Evolutionary conservation across 2,329 filamentous ascomycete genomes (phyloP).

Genomic region (Xylariaceae sp.): DNA sequence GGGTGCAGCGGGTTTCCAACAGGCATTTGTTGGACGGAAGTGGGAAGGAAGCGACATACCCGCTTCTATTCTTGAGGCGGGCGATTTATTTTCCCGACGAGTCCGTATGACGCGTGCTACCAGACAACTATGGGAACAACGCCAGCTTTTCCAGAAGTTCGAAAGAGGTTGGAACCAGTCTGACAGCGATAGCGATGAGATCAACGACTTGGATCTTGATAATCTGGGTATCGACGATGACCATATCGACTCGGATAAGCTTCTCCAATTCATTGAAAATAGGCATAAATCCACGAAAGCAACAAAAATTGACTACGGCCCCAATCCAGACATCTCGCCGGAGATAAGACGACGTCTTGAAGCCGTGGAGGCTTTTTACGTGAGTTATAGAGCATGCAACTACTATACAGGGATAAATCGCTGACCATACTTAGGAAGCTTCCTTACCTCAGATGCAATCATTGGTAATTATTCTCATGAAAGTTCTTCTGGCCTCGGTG

Average conservation of each 20-base stretch:
- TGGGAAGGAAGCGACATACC: constrained; percentile 96
- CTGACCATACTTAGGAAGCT: constrained; percentile 51
- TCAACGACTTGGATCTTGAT: constrained; percentile 39
- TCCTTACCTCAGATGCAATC: constrained; percentile 85
- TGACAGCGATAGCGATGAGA: constrained; percentile 30
- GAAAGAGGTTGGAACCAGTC: constrained; percentile 78
- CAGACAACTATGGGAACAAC: constrained; percentile 89
- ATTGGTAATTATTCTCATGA: constrained; percentile 84
- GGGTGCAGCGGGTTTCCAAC: constrained; percentile 73
- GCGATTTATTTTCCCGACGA: constrained; percentile 80
- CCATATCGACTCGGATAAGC: constrained; percentile 35
- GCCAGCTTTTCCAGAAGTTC: constrained; percentile 84
- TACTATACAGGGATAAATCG: constrained; percentile 7
- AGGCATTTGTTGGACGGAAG: constrained; percentile 70
- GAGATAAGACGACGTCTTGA: constrained; percentile 62
- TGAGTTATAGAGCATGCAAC: constrained; percentile 42
- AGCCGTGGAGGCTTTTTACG: constrained; percentile 78
- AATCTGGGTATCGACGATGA: constrained; percentile 25
- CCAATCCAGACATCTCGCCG: constrained; percentile 43
- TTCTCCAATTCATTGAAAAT: constrained; percentile 38
- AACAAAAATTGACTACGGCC: constrained; percentile 45
- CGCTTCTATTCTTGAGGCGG: constrained; percentile 89
- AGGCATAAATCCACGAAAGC: constrained; percentile 39
- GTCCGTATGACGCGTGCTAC: constrained; percentile 90
- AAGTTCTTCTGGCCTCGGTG: constrained; percentile 80